phyloP scores from a whole-genome alignment of 169 alveolate species.

The Nephromyces sp. region DNA sequence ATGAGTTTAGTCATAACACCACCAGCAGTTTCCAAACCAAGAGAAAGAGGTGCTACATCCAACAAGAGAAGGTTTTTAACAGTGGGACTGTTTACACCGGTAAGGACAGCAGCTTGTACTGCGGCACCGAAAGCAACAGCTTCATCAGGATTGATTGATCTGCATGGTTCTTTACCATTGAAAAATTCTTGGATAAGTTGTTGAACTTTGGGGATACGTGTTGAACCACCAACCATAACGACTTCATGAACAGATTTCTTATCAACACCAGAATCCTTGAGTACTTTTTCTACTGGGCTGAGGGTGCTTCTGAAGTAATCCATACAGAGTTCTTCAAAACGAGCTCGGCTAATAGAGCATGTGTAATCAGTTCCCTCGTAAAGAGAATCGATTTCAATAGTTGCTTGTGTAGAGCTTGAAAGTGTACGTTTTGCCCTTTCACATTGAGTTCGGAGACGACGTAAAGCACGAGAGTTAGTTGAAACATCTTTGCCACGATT shows the following conservation, averaged over 20 bases:
- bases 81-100: slow-evolving; percentile 75
- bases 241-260: slow-evolving; percentile 74
- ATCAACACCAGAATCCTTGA: slow-evolving; percentile 73
- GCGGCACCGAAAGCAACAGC: slow-evolving; percentile 99
- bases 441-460: slow-evolving; percentile 88
- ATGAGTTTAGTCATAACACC: slow-evolving; percentile 93
- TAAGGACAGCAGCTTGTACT: slow-evolving; percentile 92
- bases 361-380: slow-evolving; percentile 83
- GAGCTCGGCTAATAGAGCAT: slow-evolving; percentile 89
- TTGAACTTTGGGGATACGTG: slow-evolving; percentile 96
- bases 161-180: slow-evolving; percentile 87
- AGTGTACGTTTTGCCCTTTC: slow-evolving; percentile 96
- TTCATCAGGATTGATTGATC: slow-evolving; percentile 97
- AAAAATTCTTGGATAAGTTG: slow-evolving; percentile 77
- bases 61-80: slow-evolving; percentile 80
- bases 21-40: slow-evolving; percentile 91
- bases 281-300: slow-evolving; percentile 90
- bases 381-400: slow-evolving; percentile 89
- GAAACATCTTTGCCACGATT: slow-evolving; percentile 58
- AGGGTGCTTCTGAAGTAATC: slow-evolving; percentile 88
- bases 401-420: slow-evolving; percentile 88
- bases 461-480: slow-evolving; percentile 40
- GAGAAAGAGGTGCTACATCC: slow-evolving; percentile 90
- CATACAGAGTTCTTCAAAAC: slow-evolving; percentile 91
- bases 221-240: slow-evolving; percentile 97